Evolutionary conservation across 2,329 filamentous ascomycete genomes (phyloP), one percentile per base, ranked within the genome.

Genomic region (Aspergillus melleus): DNA sequence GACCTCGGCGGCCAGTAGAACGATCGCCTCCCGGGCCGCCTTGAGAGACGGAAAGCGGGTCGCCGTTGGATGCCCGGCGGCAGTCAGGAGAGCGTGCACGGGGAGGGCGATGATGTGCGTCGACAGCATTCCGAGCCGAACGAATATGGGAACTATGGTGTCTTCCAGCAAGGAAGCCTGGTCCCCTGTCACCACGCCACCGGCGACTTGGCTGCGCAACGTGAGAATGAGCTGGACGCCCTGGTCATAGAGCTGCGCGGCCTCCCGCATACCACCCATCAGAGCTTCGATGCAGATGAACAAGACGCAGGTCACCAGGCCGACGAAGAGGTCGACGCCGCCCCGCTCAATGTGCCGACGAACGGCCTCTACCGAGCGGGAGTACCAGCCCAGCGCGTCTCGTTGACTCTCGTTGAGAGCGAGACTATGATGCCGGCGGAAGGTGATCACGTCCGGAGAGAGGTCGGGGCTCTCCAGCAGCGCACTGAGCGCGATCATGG

Each of bases 401-500:
- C 59, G 66, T 6, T 69, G 69, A 11, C 60, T 65, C 19, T 67
- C 65, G 49, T 58, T 63, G 1, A 66, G 55, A 2, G 8, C 9
- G 9, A 8, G 42, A 2, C 29, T 14, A 19, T 44, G 14, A 3
- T 26, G 53, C 9, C 42, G 56, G 16, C 56, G 61, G 19, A 58
- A 19, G 2, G 52, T 36, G 30, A 57, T 46, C 1, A 62, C 39
- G 39, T 68, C 52, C 4, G 61, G 57, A 16, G 19, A 58, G 30
- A 61, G 59, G 16, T 72, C 63, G 5, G 68, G 66, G 51, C 54
- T 66, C 49, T 77, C 75, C 47, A 72, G 74, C 6, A 77, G 59
- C 11, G 71, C 65, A 57, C 74, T 75, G n/a, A 76, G 70, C 4
- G 74, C 66, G 30, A 74, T 72, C 44, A 77, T 71, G 16, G 75